Evolutionary conservation across 192 early-diverging fungal species (phyloP), one percentile per base, ranked within the genome.

Genomic region (Coemansia sp.): DNA sequence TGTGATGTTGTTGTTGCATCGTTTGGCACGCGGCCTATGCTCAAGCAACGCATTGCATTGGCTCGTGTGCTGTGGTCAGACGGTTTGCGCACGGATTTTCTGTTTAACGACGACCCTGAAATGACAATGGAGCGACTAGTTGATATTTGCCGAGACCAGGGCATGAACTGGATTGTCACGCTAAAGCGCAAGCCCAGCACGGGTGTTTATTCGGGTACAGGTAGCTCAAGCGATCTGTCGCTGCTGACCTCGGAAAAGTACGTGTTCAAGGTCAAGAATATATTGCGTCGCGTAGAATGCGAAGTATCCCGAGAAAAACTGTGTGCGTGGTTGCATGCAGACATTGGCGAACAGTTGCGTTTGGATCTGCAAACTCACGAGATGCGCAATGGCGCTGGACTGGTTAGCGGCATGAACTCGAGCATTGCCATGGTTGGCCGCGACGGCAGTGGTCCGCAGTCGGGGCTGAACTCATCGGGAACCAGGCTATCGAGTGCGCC

Each of bases 1-100:
- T 90, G 91, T 72, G 85, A 89, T 79, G 84, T 92, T 0, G 88
- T 86, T 54, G 88, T 97, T 9, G 91, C 92, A 3, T 92, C 93
- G 29, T 93, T 94, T 75, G 93, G 92, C 22, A 83, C 72, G 0
- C 63, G 67, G 2, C 86, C 85, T 39, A 66, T 90, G 45, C 65
- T 93, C 6, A 85, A 86, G 39, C 91, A 95, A 66, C 84, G 92
- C 3, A 79, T 97, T 27, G 82, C 88, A 15, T 59, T 97, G 63
- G 87, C 89, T 22, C 80, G 83, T 25, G 93, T 94, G 22, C 75
- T 92, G 14, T 94, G 95, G 93, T 72, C 71, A 1, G 84, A 87
- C 43, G 87, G 86, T 4, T 85, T 97, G 62, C 84, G 87, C 58
- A 88, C 92, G 0, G 95, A 95, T 38, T 87, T 95, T 43, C 77